Percentiles rank a stretch among this genome's conserved stretches.
Conservation (phyloP, 805 yeast species). For the Kockiozyma suomiensis region DNA sequence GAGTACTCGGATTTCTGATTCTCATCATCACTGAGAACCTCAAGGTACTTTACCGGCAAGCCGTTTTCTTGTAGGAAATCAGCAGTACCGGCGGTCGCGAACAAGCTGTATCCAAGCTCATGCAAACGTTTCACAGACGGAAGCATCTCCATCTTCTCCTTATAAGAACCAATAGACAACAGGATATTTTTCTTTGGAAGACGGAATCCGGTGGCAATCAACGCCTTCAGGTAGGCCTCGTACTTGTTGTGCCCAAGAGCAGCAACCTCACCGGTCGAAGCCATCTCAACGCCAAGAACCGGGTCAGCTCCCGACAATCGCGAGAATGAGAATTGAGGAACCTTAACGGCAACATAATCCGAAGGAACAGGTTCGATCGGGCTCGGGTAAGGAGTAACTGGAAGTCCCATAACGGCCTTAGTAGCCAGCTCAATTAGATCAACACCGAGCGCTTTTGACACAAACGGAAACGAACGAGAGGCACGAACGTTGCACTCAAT, state of each 20-base stretch:
- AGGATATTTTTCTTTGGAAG: constrained; percentile 93
- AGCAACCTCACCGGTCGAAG: constrained; percentile 99
- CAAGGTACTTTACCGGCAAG: constrained; percentile 92
- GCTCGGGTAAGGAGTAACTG: constrained; percentile 87
- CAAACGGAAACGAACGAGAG: constrained; percentile 98
- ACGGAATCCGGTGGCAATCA: constrained; percentile 92
- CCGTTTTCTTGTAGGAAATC: constrained; percentile 95
- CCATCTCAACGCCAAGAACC: constrained; percentile 97
- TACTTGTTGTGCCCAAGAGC: constrained; percentile 94
- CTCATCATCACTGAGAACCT: constrained; percentile 55
- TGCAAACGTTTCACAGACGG: constrained; percentile 81
- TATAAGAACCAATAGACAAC: constrained; percentile 92
- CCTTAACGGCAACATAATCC: constrained; percentile 93
- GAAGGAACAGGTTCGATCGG: constrained; percentile 64
- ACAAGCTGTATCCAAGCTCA: constrained; percentile 84
- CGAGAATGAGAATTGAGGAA: constrained; percentile 96
- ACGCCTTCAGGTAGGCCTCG: constrained; percentile 94
- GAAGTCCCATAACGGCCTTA: constrained; percentile 87
- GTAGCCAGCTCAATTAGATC: constrained; percentile 97
- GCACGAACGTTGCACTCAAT: constrained; percentile 99
- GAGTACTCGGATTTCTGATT: constrained; percentile 90
- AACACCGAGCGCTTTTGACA: constrained; percentile 94
- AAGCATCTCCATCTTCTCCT: constrained; percentile 90
- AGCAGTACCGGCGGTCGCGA: constrained; percentile 99
- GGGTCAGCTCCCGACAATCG: constrained; percentile 98